Conservation (phyloP, 352 stramenopile species). For the Phytophthora constricta region DNA sequence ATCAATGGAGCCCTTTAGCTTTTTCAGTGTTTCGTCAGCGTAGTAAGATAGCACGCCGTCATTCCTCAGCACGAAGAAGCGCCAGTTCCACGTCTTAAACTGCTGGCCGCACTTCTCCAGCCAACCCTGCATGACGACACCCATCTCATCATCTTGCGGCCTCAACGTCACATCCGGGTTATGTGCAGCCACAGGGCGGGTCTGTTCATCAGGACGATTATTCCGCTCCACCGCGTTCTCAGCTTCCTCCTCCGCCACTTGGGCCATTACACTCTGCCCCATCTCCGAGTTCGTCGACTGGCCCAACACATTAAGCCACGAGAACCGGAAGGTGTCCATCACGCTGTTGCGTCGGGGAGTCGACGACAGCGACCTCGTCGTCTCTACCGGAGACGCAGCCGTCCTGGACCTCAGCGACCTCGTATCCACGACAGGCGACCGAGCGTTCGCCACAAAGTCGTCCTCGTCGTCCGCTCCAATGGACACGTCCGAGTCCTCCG, state of each 20-base stretch:
- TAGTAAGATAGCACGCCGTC: constrained; percentile 88
- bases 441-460: constrained; percentile 5
- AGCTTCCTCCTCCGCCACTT: constrained; percentile 33
- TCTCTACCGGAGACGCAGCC: constrained; percentile 11
- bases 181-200: constrained; percentile 24
- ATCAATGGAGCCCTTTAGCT: constrained; percentile 82
- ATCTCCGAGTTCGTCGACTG: constrained; percentile 54
- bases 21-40: constrained; percentile 71
- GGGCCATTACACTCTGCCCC: constrained; percentile 31
- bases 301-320: constrained; percentile 68
- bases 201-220: constrained; percentile 2
- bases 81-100: constrained; percentile 92
- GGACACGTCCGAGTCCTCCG: constrained; percentile 38
- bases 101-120: constrained; percentile 89
- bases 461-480: constrained; percentile 39
- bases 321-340: constrained; percentile 58
- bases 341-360: constrained; percentile 41
- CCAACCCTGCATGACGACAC: constrained; percentile 85
- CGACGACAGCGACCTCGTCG: not conserved
- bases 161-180: constrained; percentile 46
- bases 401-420: constrained; percentile 13
- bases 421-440: constrained; percentile 5
- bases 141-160: constrained; percentile 63
- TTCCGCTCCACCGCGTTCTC: not conserved
- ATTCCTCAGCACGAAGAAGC: constrained; percentile 85